Conservation (phyloP, 2,329 filamentous ascomycete species). For the Trichoderma atroviride region DNA sequence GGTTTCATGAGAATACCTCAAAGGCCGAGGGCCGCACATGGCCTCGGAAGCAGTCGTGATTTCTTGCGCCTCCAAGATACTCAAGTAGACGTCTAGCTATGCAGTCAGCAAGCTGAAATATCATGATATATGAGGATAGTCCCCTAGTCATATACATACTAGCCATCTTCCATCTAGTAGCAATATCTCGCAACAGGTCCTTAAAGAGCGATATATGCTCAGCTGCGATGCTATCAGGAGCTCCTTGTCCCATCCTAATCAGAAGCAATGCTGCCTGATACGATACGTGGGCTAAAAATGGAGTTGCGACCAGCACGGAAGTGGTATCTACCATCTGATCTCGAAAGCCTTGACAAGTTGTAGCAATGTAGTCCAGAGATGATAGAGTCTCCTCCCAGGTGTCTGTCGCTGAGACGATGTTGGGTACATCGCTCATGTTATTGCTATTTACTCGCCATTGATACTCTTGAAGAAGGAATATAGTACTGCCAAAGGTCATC, state of each 20-base stretch:
- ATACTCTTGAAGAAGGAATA: not conserved
- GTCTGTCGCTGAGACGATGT: not conserved
- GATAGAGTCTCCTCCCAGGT: constrained; percentile 2
- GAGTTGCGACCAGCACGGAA: not conserved
- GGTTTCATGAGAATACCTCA: not conserved
- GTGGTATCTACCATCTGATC: not conserved
- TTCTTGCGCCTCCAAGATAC: constrained; percentile 8
- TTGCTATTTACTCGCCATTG: not conserved
- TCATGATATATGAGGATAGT: not conserved
- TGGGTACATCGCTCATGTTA: not conserved
- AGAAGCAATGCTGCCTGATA: not conserved
- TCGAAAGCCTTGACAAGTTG: constrained; percentile 3
- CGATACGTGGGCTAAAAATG: not conserved
- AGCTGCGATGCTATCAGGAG: not conserved
- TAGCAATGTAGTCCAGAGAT: constrained; percentile 1
- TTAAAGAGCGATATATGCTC: not conserved
- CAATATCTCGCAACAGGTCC: constrained; percentile 1
- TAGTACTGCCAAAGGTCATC: not conserved
- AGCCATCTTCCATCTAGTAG: constrained; percentile 5
- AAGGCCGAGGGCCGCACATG: not conserved
- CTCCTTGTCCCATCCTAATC: not conserved
- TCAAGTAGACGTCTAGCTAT: not conserved
- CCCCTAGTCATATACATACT: not conserved
- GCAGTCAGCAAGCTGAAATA: not conserved
- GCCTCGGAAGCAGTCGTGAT: constrained; percentile 5